Evolutionary conservation across 2,329 filamentous ascomycete genomes (phyloP), one percentile per base, ranked within the genome.

Genomic region (Penicillium sp.): DNA sequence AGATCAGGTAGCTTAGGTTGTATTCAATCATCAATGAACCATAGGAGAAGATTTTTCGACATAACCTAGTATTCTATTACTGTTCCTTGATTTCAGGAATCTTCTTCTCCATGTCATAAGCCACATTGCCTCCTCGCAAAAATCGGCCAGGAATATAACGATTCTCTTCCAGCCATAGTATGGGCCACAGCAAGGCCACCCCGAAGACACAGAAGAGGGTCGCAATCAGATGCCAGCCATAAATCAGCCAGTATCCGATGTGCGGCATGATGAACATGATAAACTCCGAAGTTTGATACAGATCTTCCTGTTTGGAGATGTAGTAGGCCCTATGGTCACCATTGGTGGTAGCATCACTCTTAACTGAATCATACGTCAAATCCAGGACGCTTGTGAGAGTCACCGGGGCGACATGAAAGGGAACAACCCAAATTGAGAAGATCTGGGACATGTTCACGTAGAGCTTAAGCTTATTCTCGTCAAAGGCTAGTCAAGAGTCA

Each of bases 231-330:
- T 90, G 86, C 77, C 80, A 86, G 3, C 77, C 55, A 68, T 80
- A 75, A 1, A 89, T 67, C 1, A 85, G 28, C 19, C 80, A 62
- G 7, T 75, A 69, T 0, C 81, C 82, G 0, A 84, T 77, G 10
- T 75, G 80, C 9, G 86, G 82, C 13, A 80, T 61, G 14, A 91
- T 59, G 63, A 95, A 93, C 59, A 85, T 84, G 53, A 92, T 73
- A 54, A 84, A 85, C 58, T 95, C 86, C 41, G 83, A 84, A 0
- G 82, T 76, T 61, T 92, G 88, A 63, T 95, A 95, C 7, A 91
- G 72, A 64, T 95, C 89, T 57, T 95, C 84, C 65, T 95, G 90
- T 14, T 77, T 79, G 6, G 76, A 69, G 55, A 95, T 91, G 64
- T 84, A 87, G 72, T 90, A 93, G 50, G 77, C 78, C 18, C 61